These are phyloP conservation scores for Erodium moschatum DNA, from an alignment of 441 rosid species.

Conservation along the genomic window DNA sequence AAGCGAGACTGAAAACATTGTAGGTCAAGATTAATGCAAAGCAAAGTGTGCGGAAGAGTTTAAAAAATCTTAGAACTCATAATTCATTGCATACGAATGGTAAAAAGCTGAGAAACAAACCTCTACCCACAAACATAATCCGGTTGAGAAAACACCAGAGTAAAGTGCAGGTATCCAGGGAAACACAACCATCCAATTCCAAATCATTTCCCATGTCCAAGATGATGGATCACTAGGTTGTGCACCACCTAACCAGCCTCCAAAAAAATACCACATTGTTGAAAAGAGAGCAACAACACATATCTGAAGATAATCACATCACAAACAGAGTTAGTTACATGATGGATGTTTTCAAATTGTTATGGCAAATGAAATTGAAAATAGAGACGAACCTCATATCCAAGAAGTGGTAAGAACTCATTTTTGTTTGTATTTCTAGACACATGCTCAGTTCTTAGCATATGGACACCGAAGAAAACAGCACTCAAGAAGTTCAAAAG, in stretches of 20 bases:
- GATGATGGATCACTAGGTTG: conserved; percentile 30
- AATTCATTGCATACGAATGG: too few species aligned
- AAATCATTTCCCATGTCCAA: conserved; percentile 39
- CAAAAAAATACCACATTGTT: conserved; percentile 39
- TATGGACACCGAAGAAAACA: conserved; percentile 53
- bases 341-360: background rate
- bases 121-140: conserved; percentile 58
- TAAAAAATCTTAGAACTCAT: background rate
- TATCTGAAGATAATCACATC: conserved; percentile 23
- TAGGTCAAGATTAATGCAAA: background rate
- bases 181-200: conserved; percentile 45
- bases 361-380: background rate
- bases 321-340: conserved; percentile 7
- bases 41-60: background rate
- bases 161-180: conserved; percentile 62
- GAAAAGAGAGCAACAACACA: conserved; percentile 44
- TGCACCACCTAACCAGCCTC: conserved; percentile 28
- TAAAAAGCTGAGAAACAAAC: conserved; percentile 21
- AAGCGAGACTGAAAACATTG: too few species aligned
- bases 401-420: conserved; percentile 45
- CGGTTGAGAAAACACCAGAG: conserved; percentile 47
- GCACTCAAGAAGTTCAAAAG: conserved; percentile 54
- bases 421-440: conserved; percentile 41
- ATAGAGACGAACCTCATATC: conserved; percentile 39
- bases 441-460: conserved; percentile 54